These are phyloP conservation scores for Metrosideros polymorpha DNA, from an alignment of 441 rosid species.

Conservation along the genomic window DNA sequence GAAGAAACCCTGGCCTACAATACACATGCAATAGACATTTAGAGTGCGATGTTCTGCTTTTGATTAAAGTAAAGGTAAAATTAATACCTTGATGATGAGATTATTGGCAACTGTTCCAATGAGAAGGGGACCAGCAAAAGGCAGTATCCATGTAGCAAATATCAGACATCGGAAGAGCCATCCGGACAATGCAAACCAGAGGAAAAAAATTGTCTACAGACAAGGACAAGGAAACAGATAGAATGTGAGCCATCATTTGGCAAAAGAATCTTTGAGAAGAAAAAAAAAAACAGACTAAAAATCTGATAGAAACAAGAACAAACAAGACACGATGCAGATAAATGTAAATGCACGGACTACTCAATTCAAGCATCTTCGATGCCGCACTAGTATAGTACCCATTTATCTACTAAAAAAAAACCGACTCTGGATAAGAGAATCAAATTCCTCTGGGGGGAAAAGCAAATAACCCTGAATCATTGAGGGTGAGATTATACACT, in stretches of 20 bases:
- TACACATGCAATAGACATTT: background rate
- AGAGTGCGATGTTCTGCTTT: background rate
- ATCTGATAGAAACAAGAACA: background rate
- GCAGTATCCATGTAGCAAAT: conserved; percentile 70
- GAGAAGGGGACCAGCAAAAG: conserved; percentile 94
- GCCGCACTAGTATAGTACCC: background rate
- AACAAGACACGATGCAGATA: background rate
- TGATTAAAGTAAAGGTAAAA: background rate
- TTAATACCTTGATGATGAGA: conserved; percentile 69
- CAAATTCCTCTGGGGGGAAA: background rate
- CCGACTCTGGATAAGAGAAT: background rate
- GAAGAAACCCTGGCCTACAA: background rate
- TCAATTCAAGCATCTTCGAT: background rate
- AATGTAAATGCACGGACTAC: background rate
- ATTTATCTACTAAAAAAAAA: background rate
- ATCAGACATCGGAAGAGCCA: conserved; percentile 83
- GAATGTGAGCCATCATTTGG: background rate
- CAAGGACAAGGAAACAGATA: background rate
- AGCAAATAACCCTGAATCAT: background rate
- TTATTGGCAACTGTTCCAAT: conserved; percentile 87
- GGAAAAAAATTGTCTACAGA: conserved; percentile 67
- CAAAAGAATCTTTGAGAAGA: background rate
- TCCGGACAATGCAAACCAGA: conserved; percentile 93
- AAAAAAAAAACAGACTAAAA: background rate
- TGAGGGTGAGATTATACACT: background rate